A percentile compares a stretch with the other conserved stretches of the same genome.
Evolutionary conservation across 1,139 yeast species (phyloP).

Genomic region (Kazachstania sp.): DNA sequence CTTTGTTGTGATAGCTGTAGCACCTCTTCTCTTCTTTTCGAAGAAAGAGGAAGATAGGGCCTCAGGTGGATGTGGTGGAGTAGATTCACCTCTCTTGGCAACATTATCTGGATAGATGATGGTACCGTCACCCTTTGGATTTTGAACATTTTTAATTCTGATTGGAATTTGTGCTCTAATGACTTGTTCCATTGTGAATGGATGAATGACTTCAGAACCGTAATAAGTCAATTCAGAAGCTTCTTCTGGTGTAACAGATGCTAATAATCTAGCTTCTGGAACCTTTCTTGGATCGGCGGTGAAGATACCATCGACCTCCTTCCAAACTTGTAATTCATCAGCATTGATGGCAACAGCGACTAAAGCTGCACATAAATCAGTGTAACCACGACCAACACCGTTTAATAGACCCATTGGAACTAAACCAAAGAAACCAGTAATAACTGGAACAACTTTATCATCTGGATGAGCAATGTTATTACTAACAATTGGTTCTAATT

Average conservation of each 20-base stretch:
- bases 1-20: constrained; percentile 95
- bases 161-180: constrained; percentile 93
- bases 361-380: constrained; percentile 94
- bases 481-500: constrained; percentile 34
- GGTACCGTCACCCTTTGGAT: constrained; percentile 86
- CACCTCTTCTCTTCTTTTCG: constrained; percentile 54
- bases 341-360: constrained; percentile 89
- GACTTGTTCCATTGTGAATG: constrained; percentile 98
- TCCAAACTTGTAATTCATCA: constrained; percentile 95
- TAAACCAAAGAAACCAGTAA: constrained; percentile 90
- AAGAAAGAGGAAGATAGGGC: constrained; percentile 44
- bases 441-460: constrained; percentile 56
- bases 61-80: constrained; percentile 94
- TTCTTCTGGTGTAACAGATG: constrained; percentile 93
- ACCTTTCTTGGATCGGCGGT: constrained; percentile 98
- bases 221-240: constrained; percentile 96
- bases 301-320: constrained; percentile 96
- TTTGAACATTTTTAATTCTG: constrained; percentile 89
- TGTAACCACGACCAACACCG: constrained; percentile 94
- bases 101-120: constrained; percentile 85
- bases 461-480: constrained; percentile 19
- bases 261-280: constrained; percentile 74
- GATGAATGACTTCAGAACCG: constrained; percentile 96
- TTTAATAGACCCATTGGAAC: constrained; percentile 91
- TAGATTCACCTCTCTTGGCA: constrained; percentile 74